Base-by-base conservation (phyloP, 2,329 filamentous ascomycete species). In the Aspergillus fijiensis region DNA sequence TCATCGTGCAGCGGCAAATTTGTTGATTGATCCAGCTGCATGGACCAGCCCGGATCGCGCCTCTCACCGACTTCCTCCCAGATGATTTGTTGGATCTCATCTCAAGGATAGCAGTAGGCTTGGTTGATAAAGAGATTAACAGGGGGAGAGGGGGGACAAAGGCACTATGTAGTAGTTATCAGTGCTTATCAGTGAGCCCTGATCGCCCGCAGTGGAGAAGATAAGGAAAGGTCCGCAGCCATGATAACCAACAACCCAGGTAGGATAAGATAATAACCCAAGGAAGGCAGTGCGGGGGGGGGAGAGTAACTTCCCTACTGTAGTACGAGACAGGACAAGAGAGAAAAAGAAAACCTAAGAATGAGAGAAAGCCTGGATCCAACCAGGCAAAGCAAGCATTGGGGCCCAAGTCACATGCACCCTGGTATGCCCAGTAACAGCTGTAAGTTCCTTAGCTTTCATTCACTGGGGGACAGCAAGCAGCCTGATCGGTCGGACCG, bases 231-330 rank as follows among this genome's bases (percentile, higher is more conserved):
- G 51, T 35, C 31, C 23, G 51, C 33, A 9, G n/a, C n/a, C 27
- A 58, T 58, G 57, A 53, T 62, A 61, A 60, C 45, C 67, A 70
- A 19, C 7, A n/a, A 19, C 12, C 14, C 16, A 45, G 16, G 39
- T 16, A 35, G 39, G 39, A 45, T 45, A 45, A 45, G 39, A 9
- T 12, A 6, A 35, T 35, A 19, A 45, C 3, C 27, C 7, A 29
- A 29, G 7, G 27, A 9, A 29, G 27, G 6, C 6, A 29, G 39
- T 72, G 70, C 70, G 70, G 70, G 68, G 70, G 64, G 68, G 70
- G 64, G 29, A 51, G 31, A 51, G 27, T 33, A 16, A 23, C 23
- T 23, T 4, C 4, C 23, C 12, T 23, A 4, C 11, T 16, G 25
- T n/a, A 27, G 25, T 21, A 49, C 5, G 19, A 49, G 47, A 45